Base-by-base conservation (phyloP, 2,329 filamentous ascomycete species). In the Graphilbum sp. region DNA sequence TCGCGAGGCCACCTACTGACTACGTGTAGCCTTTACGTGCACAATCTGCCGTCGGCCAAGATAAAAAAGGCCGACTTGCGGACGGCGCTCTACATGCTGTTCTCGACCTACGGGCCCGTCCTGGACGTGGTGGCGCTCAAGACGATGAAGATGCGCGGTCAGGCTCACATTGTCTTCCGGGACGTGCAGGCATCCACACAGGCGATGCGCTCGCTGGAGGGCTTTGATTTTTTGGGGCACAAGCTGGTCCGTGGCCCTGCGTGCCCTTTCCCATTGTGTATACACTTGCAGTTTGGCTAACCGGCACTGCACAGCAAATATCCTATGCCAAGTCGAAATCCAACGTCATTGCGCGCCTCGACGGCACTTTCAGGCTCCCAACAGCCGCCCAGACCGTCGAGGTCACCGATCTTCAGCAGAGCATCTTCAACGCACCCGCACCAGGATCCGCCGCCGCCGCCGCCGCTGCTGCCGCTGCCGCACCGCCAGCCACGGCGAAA, bases 101-200 rank as follows among this genome's bases (percentile, higher is more conserved):
- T 96, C 57, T 85, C 86, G 11, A 93, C 86, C 13, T 93, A 94
- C 54, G 90, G 90, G 31, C 76, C 85, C 1, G 81, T 98, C 15
- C 72, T 98, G 41, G 90, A 98, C 54, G 74, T 98, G 17, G 81
- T 95, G 35, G 83, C 84, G 23, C 66, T 95, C 49, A 92, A 86
- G 62, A 93, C 84, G 1, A 68, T 69, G 56, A 85, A 85, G 61
- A 95, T 96, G 87, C 79, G 90, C 36, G 90, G 90, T 3, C 90
- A 98, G 60, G 90, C 90, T 44, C 90, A 96, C 52, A 66, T 98
- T 43, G 81, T 90, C 13, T 96, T 86, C 56, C 74, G 83, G 41
- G 88, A 98, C 55, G 67, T 88, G 25, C 81, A 94, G 47, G 76
- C 84, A n/a, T 85, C 86, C 37, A 94, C 87, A 19, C 85, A 94